Conservation (phyloP, 106 monocot genomes). For the Ottelia alismoides region DNA sequence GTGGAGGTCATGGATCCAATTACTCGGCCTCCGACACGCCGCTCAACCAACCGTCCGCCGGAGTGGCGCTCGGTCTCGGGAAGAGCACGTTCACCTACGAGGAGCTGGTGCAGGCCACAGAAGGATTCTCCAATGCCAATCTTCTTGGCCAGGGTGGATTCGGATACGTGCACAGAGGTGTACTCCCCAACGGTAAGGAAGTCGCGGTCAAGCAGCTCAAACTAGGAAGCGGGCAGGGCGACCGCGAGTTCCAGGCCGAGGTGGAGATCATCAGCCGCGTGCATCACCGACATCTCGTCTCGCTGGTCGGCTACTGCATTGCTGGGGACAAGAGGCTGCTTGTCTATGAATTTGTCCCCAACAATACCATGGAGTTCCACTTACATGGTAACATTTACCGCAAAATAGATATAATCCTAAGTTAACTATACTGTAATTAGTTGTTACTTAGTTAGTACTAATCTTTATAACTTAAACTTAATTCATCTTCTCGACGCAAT, state of each 20-base stretch:
- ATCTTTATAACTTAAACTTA: not conserved
- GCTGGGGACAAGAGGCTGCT: slow-evolving; percentile 12
- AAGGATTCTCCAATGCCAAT: slow-evolving; percentile 18
- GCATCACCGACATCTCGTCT: slow-evolving; percentile 19
- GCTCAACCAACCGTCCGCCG: slow-evolving; percentile 4
- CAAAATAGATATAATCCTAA: not conserved
- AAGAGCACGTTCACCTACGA: slow-evolving; percentile 10
- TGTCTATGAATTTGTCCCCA: slow-evolving; percentile 21
- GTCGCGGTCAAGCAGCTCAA: slow-evolving; percentile 17
- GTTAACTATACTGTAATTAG: not conserved
- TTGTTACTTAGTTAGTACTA: no score
- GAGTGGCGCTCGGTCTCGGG: slow-evolving; percentile 1
- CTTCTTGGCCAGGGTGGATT: slow-evolving; percentile 18
- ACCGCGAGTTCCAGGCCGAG: slow-evolving; percentile 19
- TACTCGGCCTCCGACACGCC: slow-evolving; percentile 1
- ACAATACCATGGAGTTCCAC: slow-evolving; percentile 17
- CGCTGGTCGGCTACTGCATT: slow-evolving; percentile 11
- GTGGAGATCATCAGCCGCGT: slow-evolving; percentile 20
- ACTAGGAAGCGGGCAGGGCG: slow-evolving; percentile 14
- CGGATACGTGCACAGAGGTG: slow-evolving; percentile 15
- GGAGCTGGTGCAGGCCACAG: slow-evolving; percentile 7
- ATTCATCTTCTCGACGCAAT: not conserved
- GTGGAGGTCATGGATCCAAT: slow-evolving; percentile 9
- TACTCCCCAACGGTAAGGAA: slow-evolving; percentile 16
- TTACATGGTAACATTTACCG: slow-evolving; percentile 9